Base-by-base conservation (phyloP, 345 rosid genomes). In the Hibiscus trionum region DNA sequence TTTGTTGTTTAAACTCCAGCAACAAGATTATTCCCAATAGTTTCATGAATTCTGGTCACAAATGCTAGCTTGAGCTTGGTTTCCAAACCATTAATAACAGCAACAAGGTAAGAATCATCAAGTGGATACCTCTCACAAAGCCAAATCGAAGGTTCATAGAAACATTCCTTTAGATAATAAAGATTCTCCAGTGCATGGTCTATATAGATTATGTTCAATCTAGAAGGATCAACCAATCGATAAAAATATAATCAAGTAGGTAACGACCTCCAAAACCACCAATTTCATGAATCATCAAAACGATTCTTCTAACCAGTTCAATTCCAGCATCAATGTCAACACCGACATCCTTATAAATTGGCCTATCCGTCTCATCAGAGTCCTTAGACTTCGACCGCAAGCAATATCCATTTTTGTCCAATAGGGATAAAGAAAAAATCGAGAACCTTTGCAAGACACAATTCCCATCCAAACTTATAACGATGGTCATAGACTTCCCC, bases 1-100 rank as follows among this genome's bases (percentile, higher is more conserved):
- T 10, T 37, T 21, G 21, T 21, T 21, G 21, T 21, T 0, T 21
- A 21, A 21, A 21, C 21, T 21, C 21, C 21, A 21, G 21, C 21
- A 21, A 21, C 21, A 21, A 21, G 21, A 21, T 21, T 21, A 21
- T 21, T 21, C 21, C 21, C 21, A 21, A 21, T 21, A 21, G 21
- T 21, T 21, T 21, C 21, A 21, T 21, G 21, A 21, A 85, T 83
- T 66, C 93, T 96, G n/a, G 93, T 88, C 78, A 92, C 98, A 75
- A 95, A 92, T 21, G 98, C 98, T 61, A 95, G 85, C 71, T 95
- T 95, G 35, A 95, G 84, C 75, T 92, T 92, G 39, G 98, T 95
- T 61, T 97, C 99, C 14, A 90, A 97, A 72, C 98, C 99, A 86
- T 95, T 97, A 0, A 97, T 90, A 4, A 97, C 99, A 42, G 96